Percentiles rank a stretch among this genome's conserved stretches.
phyloP scores from a whole-genome alignment of 2,329 filamentous ascomycete genomes.

The Stromatinia cepivora region DNA sequence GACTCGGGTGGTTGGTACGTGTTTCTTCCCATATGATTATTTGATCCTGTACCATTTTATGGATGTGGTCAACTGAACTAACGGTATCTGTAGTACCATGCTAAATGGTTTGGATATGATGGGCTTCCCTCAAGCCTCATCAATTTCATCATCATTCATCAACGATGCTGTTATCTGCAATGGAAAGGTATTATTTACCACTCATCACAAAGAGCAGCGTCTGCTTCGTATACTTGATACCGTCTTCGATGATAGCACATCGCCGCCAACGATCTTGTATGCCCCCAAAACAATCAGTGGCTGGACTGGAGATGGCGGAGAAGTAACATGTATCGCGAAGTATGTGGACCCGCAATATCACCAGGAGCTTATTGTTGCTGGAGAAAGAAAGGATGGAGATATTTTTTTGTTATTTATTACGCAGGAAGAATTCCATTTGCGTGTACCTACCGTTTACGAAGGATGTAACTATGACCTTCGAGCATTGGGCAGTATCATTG shows the following conservation, averaged over 20 bases:
- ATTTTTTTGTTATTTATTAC: not conserved
- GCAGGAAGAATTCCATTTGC: not conserved
- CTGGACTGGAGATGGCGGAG: not conserved
- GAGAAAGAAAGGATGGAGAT: not conserved
- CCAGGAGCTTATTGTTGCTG: not conserved
- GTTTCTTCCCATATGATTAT: not conserved
- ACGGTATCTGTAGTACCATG: slow-evolving; percentile 3
- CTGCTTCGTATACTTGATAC: slow-evolving; percentile 16
- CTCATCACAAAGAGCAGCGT: slow-evolving; percentile 24
- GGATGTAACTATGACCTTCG: slow-evolving; percentile 22
- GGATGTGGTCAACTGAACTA: not conserved
- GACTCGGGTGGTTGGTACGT: slow-evolving; percentile 30
- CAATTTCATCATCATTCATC: slow-evolving; percentile 27
- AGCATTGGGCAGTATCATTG: slow-evolving; percentile 36
- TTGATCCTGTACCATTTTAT: not conserved
- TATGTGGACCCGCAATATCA: not conserved
- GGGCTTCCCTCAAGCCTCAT: slow-evolving; percentile 26
- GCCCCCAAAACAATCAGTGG: not conserved
- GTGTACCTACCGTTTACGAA: slow-evolving; percentile 1
- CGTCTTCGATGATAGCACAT: not conserved
- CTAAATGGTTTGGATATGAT: not conserved
- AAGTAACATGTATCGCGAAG: slow-evolving; percentile 14
- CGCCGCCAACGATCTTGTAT: not conserved
- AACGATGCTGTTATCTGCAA: slow-evolving; percentile 33
- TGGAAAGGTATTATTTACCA: slow-evolving; percentile 34